phyloP scores from a whole-genome alignment of 176 grass and related monocot genomes.

The Tillandsia fasciculata region DNA sequence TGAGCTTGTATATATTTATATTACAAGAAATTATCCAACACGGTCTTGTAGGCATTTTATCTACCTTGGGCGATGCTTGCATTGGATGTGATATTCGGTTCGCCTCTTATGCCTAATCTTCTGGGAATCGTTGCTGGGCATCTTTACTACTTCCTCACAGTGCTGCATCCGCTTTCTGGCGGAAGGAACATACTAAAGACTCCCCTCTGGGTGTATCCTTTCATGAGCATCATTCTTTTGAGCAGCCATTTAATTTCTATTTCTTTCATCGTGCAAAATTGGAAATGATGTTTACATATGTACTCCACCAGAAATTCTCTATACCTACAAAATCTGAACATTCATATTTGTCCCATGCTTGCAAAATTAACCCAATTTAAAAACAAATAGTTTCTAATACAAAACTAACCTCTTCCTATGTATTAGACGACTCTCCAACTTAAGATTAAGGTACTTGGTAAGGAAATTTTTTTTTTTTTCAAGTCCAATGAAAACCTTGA shows the following conservation, averaged over 20 bases:
- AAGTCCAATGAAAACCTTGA: conserved; percentile 35
- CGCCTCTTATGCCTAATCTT: conserved; percentile 45
- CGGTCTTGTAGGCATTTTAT: conserved; percentile 74
- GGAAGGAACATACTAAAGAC: conserved; percentile 89
- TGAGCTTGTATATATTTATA: background rate
- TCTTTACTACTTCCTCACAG: conserved; percentile 82
- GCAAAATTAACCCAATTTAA: too few relatives aligned
- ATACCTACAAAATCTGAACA: background rate
- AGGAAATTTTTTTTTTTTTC: background rate
- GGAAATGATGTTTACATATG: background rate
- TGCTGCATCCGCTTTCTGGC: conserved; percentile 64
- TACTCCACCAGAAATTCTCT: background rate
- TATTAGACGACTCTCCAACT: background rate
- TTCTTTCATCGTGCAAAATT: background rate
- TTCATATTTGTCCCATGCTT: too few relatives aligned
- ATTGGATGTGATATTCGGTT: conserved; percentile 85
- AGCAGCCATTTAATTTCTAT: background rate
- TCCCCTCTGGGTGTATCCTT: conserved; percentile 94
- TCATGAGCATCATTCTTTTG: conserved; percentile 18
- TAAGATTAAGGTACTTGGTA: conserved; percentile 5
- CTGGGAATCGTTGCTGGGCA: conserved; percentile 83
- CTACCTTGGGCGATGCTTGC: conserved; percentile 92
- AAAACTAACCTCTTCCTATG: background rate
- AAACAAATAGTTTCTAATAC: background rate
- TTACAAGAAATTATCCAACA: conserved; percentile 1